These are phyloP conservation scores for Auriculariales sp. DNA, from an alignment of 768 basidiomycete genomes.

Conservation along the genomic window DNA sequence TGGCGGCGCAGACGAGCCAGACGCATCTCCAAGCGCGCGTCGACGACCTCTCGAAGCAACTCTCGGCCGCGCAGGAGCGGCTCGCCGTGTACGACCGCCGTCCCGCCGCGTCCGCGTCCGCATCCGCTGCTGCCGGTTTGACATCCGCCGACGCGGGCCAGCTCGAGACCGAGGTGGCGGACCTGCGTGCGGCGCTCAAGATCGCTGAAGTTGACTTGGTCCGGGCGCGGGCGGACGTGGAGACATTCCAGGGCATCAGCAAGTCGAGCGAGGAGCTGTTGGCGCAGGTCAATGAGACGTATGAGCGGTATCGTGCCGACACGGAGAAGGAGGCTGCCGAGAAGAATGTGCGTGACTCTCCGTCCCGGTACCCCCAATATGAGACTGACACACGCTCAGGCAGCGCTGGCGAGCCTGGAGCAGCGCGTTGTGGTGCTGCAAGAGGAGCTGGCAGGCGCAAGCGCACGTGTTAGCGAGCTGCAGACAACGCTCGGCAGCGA, in stretches of 20 bases:
- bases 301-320: conserved; percentile 65
- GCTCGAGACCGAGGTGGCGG: conserved; percentile 72
- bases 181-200: conserved; percentile 46
- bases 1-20: conserved; percentile 64
- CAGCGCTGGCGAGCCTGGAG: not conserved
- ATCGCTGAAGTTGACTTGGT: conserved; percentile 64
- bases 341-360: conserved; percentile 42
- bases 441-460: conserved; percentile 36
- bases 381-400: not conserved
- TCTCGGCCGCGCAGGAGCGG: conserved; percentile 72
- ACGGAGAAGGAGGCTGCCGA: conserved; percentile 55
- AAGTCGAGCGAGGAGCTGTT: conserved; percentile 70
- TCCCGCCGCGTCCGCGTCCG: conserved; percentile 17
- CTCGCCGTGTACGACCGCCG: conserved; percentile 75
- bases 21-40: conserved; percentile 63
- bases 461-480: conserved; percentile 39
- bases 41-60: conserved; percentile 41
- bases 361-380: not conserved
- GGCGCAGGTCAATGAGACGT: conserved; percentile 48
- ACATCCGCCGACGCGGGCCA: conserved; percentile 58
- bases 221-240: conserved; percentile 52
- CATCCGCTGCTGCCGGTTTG: conserved; percentile 15
- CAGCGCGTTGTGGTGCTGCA: conserved; percentile 24
- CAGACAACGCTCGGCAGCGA: conserved; percentile 56
- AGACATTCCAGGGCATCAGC: conserved; percentile 79